A percentile compares a stretch with the other conserved stretches of the same genome.
Conservation (phyloP, 495 filamentous ascomycete species). For the Diplogelasinospora grovesii region DNA sequence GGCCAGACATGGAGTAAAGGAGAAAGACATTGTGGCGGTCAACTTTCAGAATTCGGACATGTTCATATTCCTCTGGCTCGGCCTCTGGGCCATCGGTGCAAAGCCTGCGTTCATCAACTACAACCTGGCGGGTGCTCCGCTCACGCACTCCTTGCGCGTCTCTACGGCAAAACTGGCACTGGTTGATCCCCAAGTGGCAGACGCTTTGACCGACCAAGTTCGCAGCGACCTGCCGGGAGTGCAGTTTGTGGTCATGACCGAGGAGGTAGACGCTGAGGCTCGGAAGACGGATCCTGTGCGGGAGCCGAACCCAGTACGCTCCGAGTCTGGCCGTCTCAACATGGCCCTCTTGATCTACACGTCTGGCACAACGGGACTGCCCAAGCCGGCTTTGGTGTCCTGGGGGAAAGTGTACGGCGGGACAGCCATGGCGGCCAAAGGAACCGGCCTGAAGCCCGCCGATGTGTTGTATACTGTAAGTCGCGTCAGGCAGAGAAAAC, state of each 20-base stretch:
- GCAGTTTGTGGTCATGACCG: slow-evolving; percentile 52
- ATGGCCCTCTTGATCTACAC: slow-evolving; percentile 80
- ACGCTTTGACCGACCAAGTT: slow-evolving; percentile 35
- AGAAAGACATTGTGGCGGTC: slow-evolving; percentile 77
- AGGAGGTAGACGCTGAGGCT: slow-evolving; percentile 53
- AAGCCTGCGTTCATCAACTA: slow-evolving; percentile 52
- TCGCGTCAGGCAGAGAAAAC: background rate
- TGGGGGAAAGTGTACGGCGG: slow-evolving; percentile 61
- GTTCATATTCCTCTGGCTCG: slow-evolving; percentile 47
- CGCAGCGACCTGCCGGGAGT: slow-evolving; percentile 35
- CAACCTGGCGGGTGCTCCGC: slow-evolving; percentile 28
- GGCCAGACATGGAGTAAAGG: slow-evolving; percentile 54
- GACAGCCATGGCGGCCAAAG: slow-evolving; percentile 46
- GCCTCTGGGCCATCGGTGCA: slow-evolving; percentile 38
- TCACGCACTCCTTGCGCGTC: slow-evolving; percentile 55
- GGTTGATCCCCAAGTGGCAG: slow-evolving; percentile 61
- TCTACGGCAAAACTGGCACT: slow-evolving; percentile 77
- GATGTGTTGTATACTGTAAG: slow-evolving; percentile 78
- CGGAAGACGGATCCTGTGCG: slow-evolving; percentile 46
- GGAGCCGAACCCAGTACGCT: slow-evolving; percentile 53
- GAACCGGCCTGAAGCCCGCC: slow-evolving; percentile 42
- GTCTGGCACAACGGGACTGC: slow-evolving; percentile 81
- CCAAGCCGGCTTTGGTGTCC: slow-evolving; percentile 79
- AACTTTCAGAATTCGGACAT: slow-evolving; percentile 70
- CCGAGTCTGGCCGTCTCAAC: slow-evolving; percentile 44